phyloP scores from a whole-genome alignment of 2,329 filamentous ascomycete species.

The Aspergillus intermedius region DNA sequence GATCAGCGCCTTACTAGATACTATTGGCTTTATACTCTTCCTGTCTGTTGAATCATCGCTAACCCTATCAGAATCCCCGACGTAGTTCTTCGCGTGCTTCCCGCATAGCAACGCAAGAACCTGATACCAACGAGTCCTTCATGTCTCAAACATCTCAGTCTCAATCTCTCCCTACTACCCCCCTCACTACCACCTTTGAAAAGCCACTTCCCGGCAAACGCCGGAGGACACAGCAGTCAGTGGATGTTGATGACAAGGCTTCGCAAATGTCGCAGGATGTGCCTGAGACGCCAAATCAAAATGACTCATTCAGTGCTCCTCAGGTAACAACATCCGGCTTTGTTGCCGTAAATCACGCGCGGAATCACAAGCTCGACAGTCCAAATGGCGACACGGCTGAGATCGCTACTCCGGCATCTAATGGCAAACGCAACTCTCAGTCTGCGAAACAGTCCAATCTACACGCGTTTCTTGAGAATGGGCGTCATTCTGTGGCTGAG shows the following conservation, averaged over 20 bases:
- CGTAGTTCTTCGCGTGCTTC: constrained; percentile 17
- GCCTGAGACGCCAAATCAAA: constrained; percentile 5
- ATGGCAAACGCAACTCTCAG: constrained; percentile 3
- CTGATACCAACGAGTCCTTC: constrained; percentile 8
- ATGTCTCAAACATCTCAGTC: constrained; percentile 16
- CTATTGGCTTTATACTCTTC: not conserved
- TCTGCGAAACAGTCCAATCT: constrained; percentile 6
- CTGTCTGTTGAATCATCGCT: not conserved
- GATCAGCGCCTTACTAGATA: not conserved
- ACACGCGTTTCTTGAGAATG: constrained; percentile 5
- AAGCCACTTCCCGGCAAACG: constrained; percentile 14
- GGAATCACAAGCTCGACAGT: constrained; percentile 5
- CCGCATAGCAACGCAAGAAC: constrained; percentile 12
- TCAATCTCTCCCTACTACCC: constrained; percentile 17
- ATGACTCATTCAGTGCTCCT: constrained; percentile 2
- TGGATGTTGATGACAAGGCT: constrained; percentile 8
- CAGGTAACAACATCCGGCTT: constrained; percentile 4
- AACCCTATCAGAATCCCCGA: constrained; percentile 5
- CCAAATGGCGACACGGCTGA: constrained; percentile 5
- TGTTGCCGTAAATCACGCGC: constrained; percentile 3
- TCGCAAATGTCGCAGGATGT: constrained; percentile 5
- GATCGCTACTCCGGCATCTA: constrained; percentile 4
- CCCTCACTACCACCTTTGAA: constrained; percentile 16
- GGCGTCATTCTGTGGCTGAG: constrained; percentile 8
- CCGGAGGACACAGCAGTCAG: constrained; percentile 12